These are phyloP conservation scores for Aquilaria yunnanensis DNA, from an alignment of 345 rosid genomes.

Conservation along the genomic window DNA sequence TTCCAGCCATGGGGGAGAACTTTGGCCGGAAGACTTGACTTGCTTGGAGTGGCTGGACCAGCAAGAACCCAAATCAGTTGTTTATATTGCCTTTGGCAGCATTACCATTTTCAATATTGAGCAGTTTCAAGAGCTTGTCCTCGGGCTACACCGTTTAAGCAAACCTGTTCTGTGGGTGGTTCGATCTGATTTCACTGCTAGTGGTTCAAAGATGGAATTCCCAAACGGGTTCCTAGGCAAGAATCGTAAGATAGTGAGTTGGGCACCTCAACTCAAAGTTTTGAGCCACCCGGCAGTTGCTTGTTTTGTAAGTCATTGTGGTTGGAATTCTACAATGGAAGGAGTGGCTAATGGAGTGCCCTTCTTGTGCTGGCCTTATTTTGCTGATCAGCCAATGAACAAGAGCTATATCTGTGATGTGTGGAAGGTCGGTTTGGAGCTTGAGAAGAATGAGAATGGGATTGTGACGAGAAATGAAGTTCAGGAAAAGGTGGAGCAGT, in stretches of 20 bases:
- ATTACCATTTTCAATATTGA: constrained; percentile 15
- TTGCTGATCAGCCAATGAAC: constrained; percentile 38
- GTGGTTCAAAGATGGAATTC: background rate
- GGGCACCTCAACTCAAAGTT: constrained; percentile 41
- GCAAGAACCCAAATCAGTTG: constrained; percentile 7
- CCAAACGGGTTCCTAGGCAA: too few species aligned
- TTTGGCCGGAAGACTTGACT: constrained; percentile 25
- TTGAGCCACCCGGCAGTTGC: constrained; percentile 30
- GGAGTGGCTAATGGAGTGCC: constrained; percentile 46
- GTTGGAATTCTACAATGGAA: constrained; percentile 28
- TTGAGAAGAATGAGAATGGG: constrained; percentile 28
- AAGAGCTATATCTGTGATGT: constrained; percentile 30
- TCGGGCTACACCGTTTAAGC: constrained; percentile 23
- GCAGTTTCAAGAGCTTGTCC: constrained; percentile 31
- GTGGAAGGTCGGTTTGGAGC: constrained; percentile 42
- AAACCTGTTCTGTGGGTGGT: constrained; percentile 15
- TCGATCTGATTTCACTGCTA: constrained; percentile 8
- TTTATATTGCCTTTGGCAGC: constrained; percentile 30
- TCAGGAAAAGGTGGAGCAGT: too few species aligned
- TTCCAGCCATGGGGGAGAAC: constrained; percentile 13
- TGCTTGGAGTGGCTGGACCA: constrained; percentile 33
- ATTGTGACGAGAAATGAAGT: background rate
- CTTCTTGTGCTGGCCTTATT: constrained; percentile 44
- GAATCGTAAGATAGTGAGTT: constrained; percentile 17
- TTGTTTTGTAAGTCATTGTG: constrained; percentile 26